Percentiles rank a stretch among this genome's conserved stretches.
Conservation (phyloP, 306 rosid genomes). For the Gleditsia sinensis region DNA sequence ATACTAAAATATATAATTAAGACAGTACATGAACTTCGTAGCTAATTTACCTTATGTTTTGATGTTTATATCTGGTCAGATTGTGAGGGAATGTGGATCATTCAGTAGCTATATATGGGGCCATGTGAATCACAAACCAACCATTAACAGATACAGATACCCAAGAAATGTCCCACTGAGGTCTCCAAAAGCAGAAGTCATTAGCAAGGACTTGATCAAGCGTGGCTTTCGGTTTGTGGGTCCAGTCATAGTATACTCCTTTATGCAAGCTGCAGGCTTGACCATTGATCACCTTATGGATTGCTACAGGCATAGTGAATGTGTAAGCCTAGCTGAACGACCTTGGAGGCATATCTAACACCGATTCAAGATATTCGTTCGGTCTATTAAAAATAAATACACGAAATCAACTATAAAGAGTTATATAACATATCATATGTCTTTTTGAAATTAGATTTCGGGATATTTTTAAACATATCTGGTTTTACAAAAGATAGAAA, state of each 20-base stretch:
- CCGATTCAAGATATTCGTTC: neutral
- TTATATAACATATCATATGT: too few species aligned
- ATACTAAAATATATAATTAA: too few species aligned
- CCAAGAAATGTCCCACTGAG: conserved; percentile 90
- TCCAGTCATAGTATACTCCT: conserved; percentile 90
- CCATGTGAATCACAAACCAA: conserved; percentile 76
- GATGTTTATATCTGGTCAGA: conserved; percentile 46
- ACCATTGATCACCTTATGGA: conserved; percentile 91
- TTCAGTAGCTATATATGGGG: conserved; percentile 95
- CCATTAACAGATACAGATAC: conserved; percentile 69
- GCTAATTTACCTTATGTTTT: neutral
- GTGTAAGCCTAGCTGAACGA: conserved; percentile 93
- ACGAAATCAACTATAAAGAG: too few species aligned
- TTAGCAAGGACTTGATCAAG: conserved; percentile 87
- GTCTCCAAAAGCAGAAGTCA: conserved; percentile 82
- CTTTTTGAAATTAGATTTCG: too few species aligned
- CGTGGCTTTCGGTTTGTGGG: conserved; percentile 86
- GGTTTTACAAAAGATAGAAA: neutral
- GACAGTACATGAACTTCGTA: neutral
- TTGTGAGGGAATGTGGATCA: conserved; percentile 80
- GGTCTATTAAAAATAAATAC: too few species aligned
- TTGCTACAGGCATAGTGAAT: conserved; percentile 78
- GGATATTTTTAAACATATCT: neutral
- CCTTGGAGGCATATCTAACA: conserved; percentile 97
- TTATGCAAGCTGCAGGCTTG: conserved; percentile 97